Evolutionary conservation across 1,284 basidiomycete genomes (phyloP).

Genomic region (Heterobasidion parviporum): DNA sequence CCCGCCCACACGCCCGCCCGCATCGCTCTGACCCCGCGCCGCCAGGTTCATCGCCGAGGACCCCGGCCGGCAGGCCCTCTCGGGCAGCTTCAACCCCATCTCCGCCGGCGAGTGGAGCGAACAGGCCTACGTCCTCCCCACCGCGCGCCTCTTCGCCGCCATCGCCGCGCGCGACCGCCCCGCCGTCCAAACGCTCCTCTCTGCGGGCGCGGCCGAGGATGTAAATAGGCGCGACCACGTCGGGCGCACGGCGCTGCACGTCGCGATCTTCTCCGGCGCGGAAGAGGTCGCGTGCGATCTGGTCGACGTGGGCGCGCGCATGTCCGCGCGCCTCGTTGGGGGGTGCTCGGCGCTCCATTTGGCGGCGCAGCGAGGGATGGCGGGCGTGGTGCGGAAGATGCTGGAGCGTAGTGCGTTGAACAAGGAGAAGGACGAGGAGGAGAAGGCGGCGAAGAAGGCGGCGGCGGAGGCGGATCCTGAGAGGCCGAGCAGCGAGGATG

Average conservation of each 20-base stretch:
- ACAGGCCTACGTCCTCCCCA: constrained; percentile 46
- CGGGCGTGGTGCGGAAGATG: constrained; percentile 36
- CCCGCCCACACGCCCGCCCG: too few species aligned
- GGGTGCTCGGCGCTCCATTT: constrained; percentile 47
- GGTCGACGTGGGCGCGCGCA: constrained; percentile 44
- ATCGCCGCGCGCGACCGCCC: constrained; percentile 34
- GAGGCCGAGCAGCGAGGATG: constrained; percentile 22
- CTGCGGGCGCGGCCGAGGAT: constrained; percentile 26
- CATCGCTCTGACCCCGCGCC: too few species aligned
- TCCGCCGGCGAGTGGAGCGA: constrained; percentile 59
- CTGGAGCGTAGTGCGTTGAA: constrained; percentile 34
- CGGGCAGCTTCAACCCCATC: constrained; percentile 57
- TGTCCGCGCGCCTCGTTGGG: constrained; percentile 45
- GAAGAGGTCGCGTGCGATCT: constrained; percentile 18
- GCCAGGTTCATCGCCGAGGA: constrained; percentile 32
- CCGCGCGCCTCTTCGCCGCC: constrained; percentile 45
- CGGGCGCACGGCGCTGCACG: constrained; percentile 46
- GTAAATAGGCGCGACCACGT: constrained; percentile 48
- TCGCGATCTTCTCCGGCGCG: constrained; percentile 22
- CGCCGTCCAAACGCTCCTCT: constrained; percentile 29
- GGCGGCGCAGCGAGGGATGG: constrained; percentile 39
- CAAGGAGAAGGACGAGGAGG: constrained; percentile 21
- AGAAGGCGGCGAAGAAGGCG: constrained; percentile 19
- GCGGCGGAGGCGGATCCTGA: constrained; percentile 23
- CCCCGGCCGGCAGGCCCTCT: constrained; percentile 50